These are phyloP conservation scores for Blumeria graminis DNA, from an alignment of 2,329 filamentous ascomycete genomes.

Conservation along the genomic window DNA sequence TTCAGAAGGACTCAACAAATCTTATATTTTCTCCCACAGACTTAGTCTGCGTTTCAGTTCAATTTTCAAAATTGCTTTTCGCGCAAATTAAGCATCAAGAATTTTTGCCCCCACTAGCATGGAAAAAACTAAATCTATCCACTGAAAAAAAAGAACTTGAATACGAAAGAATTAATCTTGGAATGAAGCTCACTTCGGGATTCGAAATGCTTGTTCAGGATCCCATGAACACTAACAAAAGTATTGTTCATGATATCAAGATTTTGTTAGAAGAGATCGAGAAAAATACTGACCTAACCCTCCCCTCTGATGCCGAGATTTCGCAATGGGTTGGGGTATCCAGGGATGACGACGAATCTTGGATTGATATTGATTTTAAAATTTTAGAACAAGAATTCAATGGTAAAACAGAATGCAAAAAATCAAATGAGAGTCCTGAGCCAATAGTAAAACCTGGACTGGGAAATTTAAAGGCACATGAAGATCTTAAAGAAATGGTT, in stretches of 20 bases:
- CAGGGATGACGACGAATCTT: slow-evolving; percentile 62
- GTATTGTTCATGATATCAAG: slow-evolving; percentile 48
- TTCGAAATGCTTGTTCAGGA: slow-evolving; percentile 68
- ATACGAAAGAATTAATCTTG: slow-evolving; percentile 29
- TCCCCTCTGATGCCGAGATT: slow-evolving; percentile 59
- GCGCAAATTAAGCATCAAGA: slow-evolving; percentile 76
- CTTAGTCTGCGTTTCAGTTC: slow-evolving; percentile 53
- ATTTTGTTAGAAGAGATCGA: slow-evolving; percentile 53
- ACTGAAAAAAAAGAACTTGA: slow-evolving; percentile 10
- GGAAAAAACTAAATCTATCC: slow-evolving; percentile 18
- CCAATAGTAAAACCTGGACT: slow-evolving; percentile 21
- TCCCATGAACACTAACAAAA: slow-evolving; percentile 41
- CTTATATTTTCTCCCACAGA: slow-evolving; percentile 53
- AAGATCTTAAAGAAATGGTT: slow-evolving; percentile 73
- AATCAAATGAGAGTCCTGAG: slow-evolving; percentile 1
- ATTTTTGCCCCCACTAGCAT: slow-evolving; percentile 39
- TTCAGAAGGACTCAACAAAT: slow-evolving; percentile 29
- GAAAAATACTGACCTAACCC: slow-evolving; percentile 13
- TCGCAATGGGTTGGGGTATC: slow-evolving; percentile 33
- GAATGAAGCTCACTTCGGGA: slow-evolving; percentile 76
- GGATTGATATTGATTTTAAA: slow-evolving; percentile 77
- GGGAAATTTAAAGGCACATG: slow-evolving; percentile 42
- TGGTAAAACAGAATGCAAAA: slow-evolving; percentile 19
- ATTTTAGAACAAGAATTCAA: slow-evolving; percentile 68
- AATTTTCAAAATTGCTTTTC: slow-evolving; percentile 72